Percentiles rank a stretch among this genome's conserved stretches.
Conservation (phyloP, 2,329 filamentous ascomycete species). For the Myriosclerotinia curreyana region DNA sequence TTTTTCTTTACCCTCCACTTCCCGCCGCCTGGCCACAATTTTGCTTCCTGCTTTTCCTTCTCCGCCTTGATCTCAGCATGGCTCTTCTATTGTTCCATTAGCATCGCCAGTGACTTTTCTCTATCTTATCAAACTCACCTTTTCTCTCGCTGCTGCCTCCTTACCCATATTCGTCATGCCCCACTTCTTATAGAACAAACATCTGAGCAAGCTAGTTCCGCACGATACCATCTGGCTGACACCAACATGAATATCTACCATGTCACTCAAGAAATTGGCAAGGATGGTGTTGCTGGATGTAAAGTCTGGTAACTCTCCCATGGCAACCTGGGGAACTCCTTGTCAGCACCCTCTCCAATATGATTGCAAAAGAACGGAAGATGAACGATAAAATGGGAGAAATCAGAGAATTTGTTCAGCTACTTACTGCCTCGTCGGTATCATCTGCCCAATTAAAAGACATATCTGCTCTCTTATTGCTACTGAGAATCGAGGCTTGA, state of each 20-base stretch:
- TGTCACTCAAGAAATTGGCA: neutral
- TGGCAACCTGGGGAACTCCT: neutral
- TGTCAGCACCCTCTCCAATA: neutral
- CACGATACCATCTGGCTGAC: too few species aligned
- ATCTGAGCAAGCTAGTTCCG: neutral
- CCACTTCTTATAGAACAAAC: neutral
- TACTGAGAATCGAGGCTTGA: neutral
- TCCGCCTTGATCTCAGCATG: neutral
- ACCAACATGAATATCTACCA: neutral
- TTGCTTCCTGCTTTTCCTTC: neutral
- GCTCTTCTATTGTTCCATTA: neutral
- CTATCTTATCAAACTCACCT: neutral
- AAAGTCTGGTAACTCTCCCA: neutral
- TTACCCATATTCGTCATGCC: neutral
- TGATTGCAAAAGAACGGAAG: neutral
- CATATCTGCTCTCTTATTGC: neutral
- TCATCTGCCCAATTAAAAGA: neutral
- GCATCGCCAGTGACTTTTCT: neutral
- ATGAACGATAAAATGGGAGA: neutral
- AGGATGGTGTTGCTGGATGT: fast-evolving
- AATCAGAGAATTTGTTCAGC: neutral
- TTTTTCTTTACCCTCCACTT: neutral
- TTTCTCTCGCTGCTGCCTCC: too few species aligned
- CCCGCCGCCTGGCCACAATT: neutral
- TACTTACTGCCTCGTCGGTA: neutral